Conservation (phyloP, 2,329 filamentous ascomycete genomes). For the Ramularia endophylla region DNA sequence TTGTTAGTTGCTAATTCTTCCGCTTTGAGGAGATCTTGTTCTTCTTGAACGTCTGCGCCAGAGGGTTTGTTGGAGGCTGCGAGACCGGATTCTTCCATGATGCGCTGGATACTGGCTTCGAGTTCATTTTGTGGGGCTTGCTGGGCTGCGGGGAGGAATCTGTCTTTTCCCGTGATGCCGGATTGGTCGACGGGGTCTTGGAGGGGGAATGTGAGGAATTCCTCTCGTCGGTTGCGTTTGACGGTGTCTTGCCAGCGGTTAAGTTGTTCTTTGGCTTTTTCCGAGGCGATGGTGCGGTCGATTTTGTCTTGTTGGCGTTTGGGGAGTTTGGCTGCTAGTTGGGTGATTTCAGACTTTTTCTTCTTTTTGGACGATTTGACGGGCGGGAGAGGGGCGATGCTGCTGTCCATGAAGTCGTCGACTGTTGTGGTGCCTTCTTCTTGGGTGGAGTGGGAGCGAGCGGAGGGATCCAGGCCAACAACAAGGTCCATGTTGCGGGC, state of each 20-base stretch:
- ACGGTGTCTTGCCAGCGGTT: constrained; percentile 92
- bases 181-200: constrained; percentile 59
- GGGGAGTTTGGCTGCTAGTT: constrained; percentile 71
- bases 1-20: constrained; percentile 67
- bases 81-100: constrained; percentile 84
- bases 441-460: constrained; percentile 4
- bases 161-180: constrained; percentile 55
- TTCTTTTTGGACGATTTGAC: constrained; percentile 53
- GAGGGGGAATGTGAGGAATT: constrained; percentile 84
- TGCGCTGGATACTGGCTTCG: constrained; percentile 78
- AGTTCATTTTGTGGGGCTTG: constrained; percentile 70
- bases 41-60: constrained; percentile 51
- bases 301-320: constrained; percentile 82
- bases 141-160: constrained; percentile 53
- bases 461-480: constrained; percentile 43
- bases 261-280: constrained; percentile 86
- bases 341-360: constrained; percentile 23
- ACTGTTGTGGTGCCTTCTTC: constrained; percentile 42
- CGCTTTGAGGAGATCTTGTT: constrained; percentile 61
- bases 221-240: constrained; percentile 85
- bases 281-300: constrained; percentile 74
- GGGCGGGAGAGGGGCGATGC: constrained; percentile 65
- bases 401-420: constrained; percentile 57
- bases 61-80: constrained; percentile 40
- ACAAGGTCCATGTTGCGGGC: constrained; percentile 47